Base-by-base conservation (phyloP, 352 stramenopile genomes). In the Phytophthora kernoviae region DNA sequence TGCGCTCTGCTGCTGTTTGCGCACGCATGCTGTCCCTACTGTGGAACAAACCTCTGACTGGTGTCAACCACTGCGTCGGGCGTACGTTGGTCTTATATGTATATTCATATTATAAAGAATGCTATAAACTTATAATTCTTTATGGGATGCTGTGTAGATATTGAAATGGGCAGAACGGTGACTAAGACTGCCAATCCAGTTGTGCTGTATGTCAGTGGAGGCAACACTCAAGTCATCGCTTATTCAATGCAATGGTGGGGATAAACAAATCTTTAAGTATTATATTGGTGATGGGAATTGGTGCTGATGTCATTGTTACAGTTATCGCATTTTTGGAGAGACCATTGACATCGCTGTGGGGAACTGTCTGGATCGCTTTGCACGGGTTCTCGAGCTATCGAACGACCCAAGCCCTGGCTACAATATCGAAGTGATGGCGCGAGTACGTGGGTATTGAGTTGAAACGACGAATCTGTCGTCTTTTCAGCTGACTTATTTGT, bases 281-380 rank as follows among this genome's bases (percentile, higher is more conserved):
- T 33, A 17, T 5, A 27, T 18, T 55, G 2, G 39, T 37, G 22
- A 20, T 14, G 14, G 5, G 15, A 12, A 51, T 30, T 43, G 24
- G 9, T 73, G 34, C 5, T 40, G 27, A 12, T 58, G 15, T 0
- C 20, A 18, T 21, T 40, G 14, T 50, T 79, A 18, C 27, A 89
- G 96, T 44, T 99, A 99, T 73, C 85, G 96, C 34, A 99, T 99
- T 52, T 99, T 99, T 77, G 98, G 98, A 26, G 98, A 99, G 81
- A 99, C 98, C 10, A 99, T 99, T 71, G 98, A 99, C 81, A 99
- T 99, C 62, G 98, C 98, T 4, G 96, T 99, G 20, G 98, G 98
- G 32, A 99, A 99, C 80, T 99, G 97, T 73, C 81, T 99, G 37
- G 98, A 99, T 83, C 87, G 97, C 27, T 99, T 99, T 69, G 96